These are phyloP conservation scores for Diaporthe destruens DNA, from an alignment of 2,329 filamentous ascomycete species.

Conservation along the genomic window DNA sequence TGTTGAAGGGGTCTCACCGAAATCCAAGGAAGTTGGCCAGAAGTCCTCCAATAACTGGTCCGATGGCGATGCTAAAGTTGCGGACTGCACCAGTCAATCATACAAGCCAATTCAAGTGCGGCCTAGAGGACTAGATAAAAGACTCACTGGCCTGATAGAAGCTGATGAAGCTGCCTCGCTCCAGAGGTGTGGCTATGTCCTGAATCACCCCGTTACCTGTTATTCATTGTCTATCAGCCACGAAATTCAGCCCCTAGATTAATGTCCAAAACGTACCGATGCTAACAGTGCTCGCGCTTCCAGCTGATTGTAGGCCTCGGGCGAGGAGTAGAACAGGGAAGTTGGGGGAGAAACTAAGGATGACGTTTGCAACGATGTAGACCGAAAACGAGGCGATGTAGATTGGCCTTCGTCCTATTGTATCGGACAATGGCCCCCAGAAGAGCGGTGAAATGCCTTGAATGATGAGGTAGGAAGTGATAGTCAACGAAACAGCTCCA, in stretches of 20 bases:
- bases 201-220: constrained; percentile 51
- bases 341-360: constrained; percentile 57
- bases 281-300: constrained; percentile 61
- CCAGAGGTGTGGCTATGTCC: constrained; percentile 48
- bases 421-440: constrained; percentile 63
- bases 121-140: rapidly evolving
- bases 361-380: constrained; percentile 61
- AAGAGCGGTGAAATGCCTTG: constrained; percentile 64
- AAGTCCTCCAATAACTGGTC: constrained; percentile 51
- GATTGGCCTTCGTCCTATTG: constrained; percentile 58
- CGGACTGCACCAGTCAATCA: constrained; percentile 41
- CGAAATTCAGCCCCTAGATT: background rate
- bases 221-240: background rate
- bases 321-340: constrained; percentile 59
- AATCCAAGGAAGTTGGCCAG: constrained; percentile 49
- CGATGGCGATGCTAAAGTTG: constrained; percentile 49
- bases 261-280: constrained; percentile 52
- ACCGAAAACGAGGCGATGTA: constrained; percentile 60
- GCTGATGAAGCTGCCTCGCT: constrained; percentile 49
- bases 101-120: rapidly evolving
- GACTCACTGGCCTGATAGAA: constrained; percentile 51
- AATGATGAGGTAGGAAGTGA: constrained; percentile 61
- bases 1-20: constrained; percentile 43
- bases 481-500: constrained; percentile 53
- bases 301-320: constrained; percentile 61